Evolutionary conservation across 2,329 filamentous ascomycete species (phyloP), one percentile per base, ranked within the genome.

Genomic region (Epichloe elymi): DNA sequence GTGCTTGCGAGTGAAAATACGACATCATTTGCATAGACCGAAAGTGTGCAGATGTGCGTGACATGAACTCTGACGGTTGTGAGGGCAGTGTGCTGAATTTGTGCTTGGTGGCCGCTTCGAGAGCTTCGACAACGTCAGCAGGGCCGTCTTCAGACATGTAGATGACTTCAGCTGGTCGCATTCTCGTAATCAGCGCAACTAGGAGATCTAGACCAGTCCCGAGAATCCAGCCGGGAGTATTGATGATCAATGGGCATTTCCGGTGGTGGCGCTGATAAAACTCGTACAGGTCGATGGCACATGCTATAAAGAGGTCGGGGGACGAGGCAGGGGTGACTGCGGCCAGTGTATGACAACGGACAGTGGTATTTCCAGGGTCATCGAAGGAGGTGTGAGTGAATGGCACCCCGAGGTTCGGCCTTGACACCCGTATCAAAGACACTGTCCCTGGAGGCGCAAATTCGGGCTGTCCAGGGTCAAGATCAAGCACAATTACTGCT

Each of bases 381-480:
- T 59, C 58, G 37, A 66, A 54, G 6, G 65, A 59, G 3, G 68
- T 75, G 56, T 86, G 83, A 7, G 80, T 80, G 59, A 86, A 90
- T 0, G 84, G 73, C 1, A 84, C 78, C 0, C 80, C 76, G 5
- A 90, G 68, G 48, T 87, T 81, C 0, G 82, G 78, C 33, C 73
- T 65, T 1, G 69, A 71, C 11, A 89, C 66, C 30, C 78, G 72
- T 14, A 83, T 69, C 4, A 91, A 75, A 1, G 85, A 86, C 19
- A 91, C 61, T 14, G 84, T 80, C 0, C 86, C 86, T 0, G 82
- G 78, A 1, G 82, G 74, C 0, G 78, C 78, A 61, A 85, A 89
- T 60, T 90, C 86, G 3, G 86, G 85, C 59, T 89, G 86, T 0
- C 82, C 83, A 1, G 85, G 84, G 60, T 93, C 86, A 10, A 91